phyloP scores from a whole-genome alignment of 1,284 basidiomycete genomes.

The Irpex sp. region DNA sequence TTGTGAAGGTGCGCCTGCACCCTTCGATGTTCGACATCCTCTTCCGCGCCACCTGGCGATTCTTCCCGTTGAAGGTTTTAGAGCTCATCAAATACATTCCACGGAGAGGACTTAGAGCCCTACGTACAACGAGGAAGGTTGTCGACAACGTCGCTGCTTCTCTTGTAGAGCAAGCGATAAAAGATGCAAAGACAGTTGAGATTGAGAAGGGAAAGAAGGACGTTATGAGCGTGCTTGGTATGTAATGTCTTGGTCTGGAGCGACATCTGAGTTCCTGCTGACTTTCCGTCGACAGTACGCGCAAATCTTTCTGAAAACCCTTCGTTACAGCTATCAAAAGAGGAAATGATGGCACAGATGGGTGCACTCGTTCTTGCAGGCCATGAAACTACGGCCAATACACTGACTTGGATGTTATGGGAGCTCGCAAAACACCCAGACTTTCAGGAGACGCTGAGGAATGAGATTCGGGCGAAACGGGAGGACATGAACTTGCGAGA shows the following conservation, averaged over 20 bases:
- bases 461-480: slow-evolving; percentile 36
- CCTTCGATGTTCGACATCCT: not conserved
- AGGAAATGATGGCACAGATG: slow-evolving; percentile 50
- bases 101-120: slow-evolving; percentile 20
- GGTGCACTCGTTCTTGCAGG: slow-evolving; percentile 38
- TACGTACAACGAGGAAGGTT: slow-evolving; percentile 20
- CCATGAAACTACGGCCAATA: slow-evolving; percentile 49
- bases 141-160: slow-evolving; percentile 12
- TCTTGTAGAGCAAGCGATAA: slow-evolving; percentile 3
- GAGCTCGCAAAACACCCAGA: slow-evolving; percentile 38
- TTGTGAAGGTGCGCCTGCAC: slow-evolving; percentile 5
- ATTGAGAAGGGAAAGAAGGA: slow-evolving; percentile 20
- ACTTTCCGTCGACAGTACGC: slow-evolving; percentile 34
- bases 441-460: slow-evolving; percentile 36
- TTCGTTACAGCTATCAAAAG: slow-evolving; percentile 41
- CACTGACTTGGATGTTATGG: slow-evolving; percentile 36
- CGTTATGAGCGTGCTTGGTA: slow-evolving; percentile 26
- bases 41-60: slow-evolving; percentile 8
- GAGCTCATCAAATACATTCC: slow-evolving; percentile 24
- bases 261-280: not conserved
- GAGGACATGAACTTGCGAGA: slow-evolving; percentile 19
- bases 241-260: not conserved
- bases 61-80: slow-evolving; percentile 21
- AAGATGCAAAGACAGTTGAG: slow-evolving; percentile 3
- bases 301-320: slow-evolving; percentile 48